Conservation (phyloP, 352 stramenopile species). For the Phytophthora kernoviae region DNA sequence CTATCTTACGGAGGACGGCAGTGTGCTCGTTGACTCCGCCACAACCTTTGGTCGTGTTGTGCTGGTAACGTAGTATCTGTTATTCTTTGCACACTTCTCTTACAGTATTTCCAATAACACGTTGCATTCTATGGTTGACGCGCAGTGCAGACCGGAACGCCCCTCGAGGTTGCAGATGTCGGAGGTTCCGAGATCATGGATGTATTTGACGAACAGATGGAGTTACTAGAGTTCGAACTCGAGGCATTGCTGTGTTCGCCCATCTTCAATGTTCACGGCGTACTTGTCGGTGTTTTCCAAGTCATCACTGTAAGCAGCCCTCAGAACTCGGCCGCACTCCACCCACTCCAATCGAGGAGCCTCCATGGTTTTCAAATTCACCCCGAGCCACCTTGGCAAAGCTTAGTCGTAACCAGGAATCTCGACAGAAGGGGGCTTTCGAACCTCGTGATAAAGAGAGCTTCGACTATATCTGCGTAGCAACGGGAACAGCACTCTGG, state of each 20-base stretch:
- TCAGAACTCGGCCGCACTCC: conserved; percentile 8
- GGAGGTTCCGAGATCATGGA: conserved; percentile 56
- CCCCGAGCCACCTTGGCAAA: conserved; percentile 17
- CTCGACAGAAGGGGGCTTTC: conserved; percentile 25
- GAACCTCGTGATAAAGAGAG: conserved; percentile 48
- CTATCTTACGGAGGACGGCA: conserved; percentile 61
- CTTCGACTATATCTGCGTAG: conserved; percentile 61
- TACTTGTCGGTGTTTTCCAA: conserved; percentile 66
- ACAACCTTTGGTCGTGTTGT: conserved; percentile 76
- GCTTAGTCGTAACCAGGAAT: conserved; percentile 20
- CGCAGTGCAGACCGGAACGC: conserved; percentile 51
- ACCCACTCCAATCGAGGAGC: conserved; percentile 6
- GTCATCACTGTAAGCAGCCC: conserved; percentile 52
- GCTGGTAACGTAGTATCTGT: conserved; percentile 36
- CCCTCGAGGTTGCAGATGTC: conserved; percentile 58
- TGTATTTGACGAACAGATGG: conserved; percentile 70
- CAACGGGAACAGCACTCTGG: conserved; percentile 68
- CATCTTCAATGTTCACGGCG: conserved; percentile 69
- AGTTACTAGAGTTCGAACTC: conserved; percentile 68
- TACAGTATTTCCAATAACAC: not conserved
- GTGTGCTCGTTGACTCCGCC: conserved; percentile 54
- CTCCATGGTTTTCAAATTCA: conserved; percentile 19
- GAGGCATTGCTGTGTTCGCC: conserved; percentile 58
- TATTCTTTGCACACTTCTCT: not conserved
- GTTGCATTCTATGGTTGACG: conserved; percentile 4